phyloP scores from a whole-genome alignment of 805 yeast species.

The Nakazawaea laoshanensis region DNA sequence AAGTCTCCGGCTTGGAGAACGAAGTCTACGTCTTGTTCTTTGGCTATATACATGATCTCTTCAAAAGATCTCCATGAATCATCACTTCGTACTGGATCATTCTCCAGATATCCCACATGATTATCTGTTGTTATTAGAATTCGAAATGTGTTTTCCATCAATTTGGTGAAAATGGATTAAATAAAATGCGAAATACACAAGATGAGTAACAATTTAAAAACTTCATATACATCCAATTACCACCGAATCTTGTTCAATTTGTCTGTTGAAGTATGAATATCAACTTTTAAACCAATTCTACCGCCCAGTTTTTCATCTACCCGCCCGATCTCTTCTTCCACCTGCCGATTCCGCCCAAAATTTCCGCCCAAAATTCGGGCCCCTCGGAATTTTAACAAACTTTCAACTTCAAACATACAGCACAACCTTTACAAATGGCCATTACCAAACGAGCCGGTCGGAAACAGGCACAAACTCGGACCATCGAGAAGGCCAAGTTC shows the following conservation, averaged over 20 bases:
- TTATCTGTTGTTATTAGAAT: slow-evolving; percentile 88
- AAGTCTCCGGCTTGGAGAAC: slow-evolving; percentile 88
- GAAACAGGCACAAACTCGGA: slow-evolving; percentile 48
- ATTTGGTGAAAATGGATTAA: background rate
- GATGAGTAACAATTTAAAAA: background rate
- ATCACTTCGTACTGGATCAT: slow-evolving; percentile 82
- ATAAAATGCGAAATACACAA: background rate
- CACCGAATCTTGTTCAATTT: no score
- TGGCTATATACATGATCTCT: slow-evolving; percentile 72
- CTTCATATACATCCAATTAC: background rate
- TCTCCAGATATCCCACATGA: slow-evolving; percentile 90
- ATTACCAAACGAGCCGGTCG: slow-evolving; percentile 70
- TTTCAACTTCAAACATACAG: background rate
- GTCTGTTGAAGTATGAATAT: no score
- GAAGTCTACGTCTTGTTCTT: slow-evolving; percentile 70
- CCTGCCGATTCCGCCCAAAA: no score
- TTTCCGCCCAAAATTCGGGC: no score
- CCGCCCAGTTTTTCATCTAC: no score
- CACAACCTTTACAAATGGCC: no score
- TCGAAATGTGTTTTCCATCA: slow-evolving; percentile 48
- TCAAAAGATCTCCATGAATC: slow-evolving; percentile 86
- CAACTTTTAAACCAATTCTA: no score
- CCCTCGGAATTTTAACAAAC: no score
- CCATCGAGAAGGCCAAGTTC: slow-evolving; percentile 81
- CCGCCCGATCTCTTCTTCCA: background rate